Evolutionary conservation across 371 early-diverging fungal species (phyloP), one percentile per base, ranked within the genome.

Genomic region (Rhizopus delemar): DNA sequence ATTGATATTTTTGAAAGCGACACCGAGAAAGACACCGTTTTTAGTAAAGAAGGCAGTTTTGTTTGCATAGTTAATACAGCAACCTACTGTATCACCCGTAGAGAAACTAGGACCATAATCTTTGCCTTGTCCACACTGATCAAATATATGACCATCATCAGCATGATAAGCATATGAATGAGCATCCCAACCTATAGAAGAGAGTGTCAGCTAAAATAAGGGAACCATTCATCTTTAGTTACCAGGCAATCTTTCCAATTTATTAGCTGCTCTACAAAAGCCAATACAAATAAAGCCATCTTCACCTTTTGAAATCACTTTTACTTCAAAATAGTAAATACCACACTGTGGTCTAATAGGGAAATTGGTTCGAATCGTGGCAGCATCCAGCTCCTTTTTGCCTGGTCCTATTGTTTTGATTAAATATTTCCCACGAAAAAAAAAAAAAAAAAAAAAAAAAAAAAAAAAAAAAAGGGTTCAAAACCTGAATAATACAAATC

Each of bases 241-340:
- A 86, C 94, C 94, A 35, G 96, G 96, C 51, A 94, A 72, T 59
- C 92, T 80, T 49, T 83, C 76, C 33, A 89, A 48, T 5, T 60
- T 59, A 9, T 88, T 85, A 7, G 50, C 66, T 3, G 70, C 43
- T 11, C 69, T 77, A 58, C 89, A 82, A 39, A 96, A 83, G 4
- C 98, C 98, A 36, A 97, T 74, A 4, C 92, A 94, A 62, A 95
- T 92, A 53, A 88, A 86, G 53, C 96, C 96, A 63, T 93, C 88
- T 16, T 86, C 71, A 16, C 96, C 96, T 68, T 92, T 92, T 69
- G 83, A 86, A 38, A 89, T 73, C 56, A 98, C 80, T 11, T 75
- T 68, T 2, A 93, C 84, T 69, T 98, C 98, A 66, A 76, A 98
- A 73, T 98, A 98, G 64, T 86, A 96, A 15, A 96, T 69, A 3